Evolutionary conservation across 192 early-diverging fungal genomes (phyloP), one percentile per base, ranked within the genome.

Genomic region (Podila epicladia): DNA sequence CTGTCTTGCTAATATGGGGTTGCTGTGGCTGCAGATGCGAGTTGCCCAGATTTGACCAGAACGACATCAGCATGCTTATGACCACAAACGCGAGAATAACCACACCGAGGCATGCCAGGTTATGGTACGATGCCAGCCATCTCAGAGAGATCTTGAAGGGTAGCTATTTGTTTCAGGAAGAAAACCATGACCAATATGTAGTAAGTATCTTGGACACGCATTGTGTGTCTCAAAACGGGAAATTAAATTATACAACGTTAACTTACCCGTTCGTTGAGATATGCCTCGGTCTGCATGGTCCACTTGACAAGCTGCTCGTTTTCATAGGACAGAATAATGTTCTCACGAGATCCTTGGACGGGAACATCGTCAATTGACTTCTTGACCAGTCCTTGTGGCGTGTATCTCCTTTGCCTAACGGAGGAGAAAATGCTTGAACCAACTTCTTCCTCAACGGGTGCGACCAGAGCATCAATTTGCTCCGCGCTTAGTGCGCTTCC

Each of bases 61-160:
- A 60, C 4, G 68, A 50, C 28, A 41, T 61, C 11, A 71, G 20
- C 31, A 51, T 29, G 13, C 33, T 62, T 22, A 73, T 33, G 4
- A 13, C 9, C 32, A 73, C 8, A 35, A 80, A 35, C 22, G 77
- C 70, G 19, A 80, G 31, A 11, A 72, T 7, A 4, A 79, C 26
- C 51, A 64, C 60, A 20, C n/a, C 33, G 19, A 80, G n/a, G 19
- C 50, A 67, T 5, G 66, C 64, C 45, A 80, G 19, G 51, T 72
- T 80, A 4, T 71, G 77, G 17, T 72, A 64, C 5, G 77, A 41
- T 24, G 77, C 71, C 29, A 80, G 7, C 77, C 77, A 80, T 9
- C 77, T 45, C 32, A 80, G 32, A 38, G 67, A 31, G 13, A 80
- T 71, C 31, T 55, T 68, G 22, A 55, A 55, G 53, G 20, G 53